Base-by-base conservation (phyloP, 2,329 filamentous ascomycete species). In the Arthroderma sp. region DNA sequence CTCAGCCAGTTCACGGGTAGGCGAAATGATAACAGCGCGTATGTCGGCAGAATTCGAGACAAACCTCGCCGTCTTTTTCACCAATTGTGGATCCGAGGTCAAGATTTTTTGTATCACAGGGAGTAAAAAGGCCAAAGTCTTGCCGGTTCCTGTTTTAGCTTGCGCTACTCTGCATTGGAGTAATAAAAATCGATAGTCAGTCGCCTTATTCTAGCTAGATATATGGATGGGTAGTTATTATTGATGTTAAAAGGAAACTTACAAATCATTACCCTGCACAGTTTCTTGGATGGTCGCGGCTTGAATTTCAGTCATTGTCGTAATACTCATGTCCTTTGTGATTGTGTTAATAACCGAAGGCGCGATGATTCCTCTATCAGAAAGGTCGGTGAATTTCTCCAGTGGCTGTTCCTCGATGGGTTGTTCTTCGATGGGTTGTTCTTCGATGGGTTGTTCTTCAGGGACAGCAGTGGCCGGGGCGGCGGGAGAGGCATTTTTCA, bases 91-190 rank as follows among this genome's bases (percentile, higher is more conserved):
- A n/a, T 28, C 42, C 43, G n/a, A 22, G 15, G 15, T 22, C 15
- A 94, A 69, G 57, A 94, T 83, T 48, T 80, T 80, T 61, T 95
- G 85, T 43, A 96, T 68, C 5, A 87, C 71, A 42, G 91, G 91
- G 5, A 96, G 67, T 27, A 98, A 73, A 70, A 96, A 98, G 32
- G 85, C 91, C 46, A 96, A 69, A 0, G 91, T 98, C 69, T 98
- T 98, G 60, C 91, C 91, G 3, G 91, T 96, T 60, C 91, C 91
- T 6, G 91, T 98, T 67, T 85, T 94, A 48, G 91, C 91, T 69
- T 96, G 91, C 39, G 89, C 91, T 53, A 96, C 74, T 55, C 83
- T 85, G 57, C 5, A 49, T 44, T 41, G 42, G 49, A 38, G 32
- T 42, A 8, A 40, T 4, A 44, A 4, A 38, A 30, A 40, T 22